Evolutionary conservation across 2,329 filamentous ascomycete species (phyloP).

Genomic region (Fusarium guadeloupense): DNA sequence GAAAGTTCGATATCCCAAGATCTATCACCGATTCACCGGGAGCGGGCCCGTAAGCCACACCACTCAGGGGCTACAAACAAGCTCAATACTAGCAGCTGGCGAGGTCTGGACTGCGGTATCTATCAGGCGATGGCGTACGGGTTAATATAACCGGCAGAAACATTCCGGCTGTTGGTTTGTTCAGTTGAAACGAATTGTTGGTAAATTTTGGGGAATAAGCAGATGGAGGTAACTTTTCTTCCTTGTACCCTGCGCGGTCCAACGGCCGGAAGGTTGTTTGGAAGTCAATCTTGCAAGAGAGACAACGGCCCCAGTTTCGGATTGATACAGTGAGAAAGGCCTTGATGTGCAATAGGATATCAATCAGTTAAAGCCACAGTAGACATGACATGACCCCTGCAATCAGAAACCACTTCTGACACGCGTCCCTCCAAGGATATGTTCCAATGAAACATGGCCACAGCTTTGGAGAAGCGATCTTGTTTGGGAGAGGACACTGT

Average conservation of each 20-base stretch:
- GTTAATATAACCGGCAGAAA: slow-evolving; percentile 8
- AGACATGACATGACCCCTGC: slow-evolving; percentile 1
- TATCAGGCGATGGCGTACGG: neutral
- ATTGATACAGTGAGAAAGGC: neutral
- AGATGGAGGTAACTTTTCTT: neutral
- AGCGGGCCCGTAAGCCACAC: slow-evolving; percentile 34
- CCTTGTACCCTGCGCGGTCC: no score
- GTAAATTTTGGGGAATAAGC: neutral
- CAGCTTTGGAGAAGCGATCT: neutral
- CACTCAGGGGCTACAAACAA: slow-evolving; percentile 34
- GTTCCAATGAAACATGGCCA: slow-evolving; percentile 25
- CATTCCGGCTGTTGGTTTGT: neutral
- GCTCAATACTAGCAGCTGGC: slow-evolving; percentile 1
- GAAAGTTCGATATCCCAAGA: neutral
- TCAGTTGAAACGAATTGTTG: neutral
- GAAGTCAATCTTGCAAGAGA: no score
- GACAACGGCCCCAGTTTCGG: no score
- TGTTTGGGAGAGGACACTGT: slow-evolving; percentile 19
- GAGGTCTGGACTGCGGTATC: neutral
- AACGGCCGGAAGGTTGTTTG: no score
- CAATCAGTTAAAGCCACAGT: neutral
- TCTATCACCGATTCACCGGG: slow-evolving; percentile 21
- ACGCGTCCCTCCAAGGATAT: slow-evolving; percentile 37
- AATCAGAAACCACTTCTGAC: slow-evolving; percentile 38
- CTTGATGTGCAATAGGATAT: neutral